Percentiles rank a stretch among this genome's conserved stretches.
phyloP scores from a whole-genome alignment of 208 protist species.

The Zelonia costaricensis region DNA sequence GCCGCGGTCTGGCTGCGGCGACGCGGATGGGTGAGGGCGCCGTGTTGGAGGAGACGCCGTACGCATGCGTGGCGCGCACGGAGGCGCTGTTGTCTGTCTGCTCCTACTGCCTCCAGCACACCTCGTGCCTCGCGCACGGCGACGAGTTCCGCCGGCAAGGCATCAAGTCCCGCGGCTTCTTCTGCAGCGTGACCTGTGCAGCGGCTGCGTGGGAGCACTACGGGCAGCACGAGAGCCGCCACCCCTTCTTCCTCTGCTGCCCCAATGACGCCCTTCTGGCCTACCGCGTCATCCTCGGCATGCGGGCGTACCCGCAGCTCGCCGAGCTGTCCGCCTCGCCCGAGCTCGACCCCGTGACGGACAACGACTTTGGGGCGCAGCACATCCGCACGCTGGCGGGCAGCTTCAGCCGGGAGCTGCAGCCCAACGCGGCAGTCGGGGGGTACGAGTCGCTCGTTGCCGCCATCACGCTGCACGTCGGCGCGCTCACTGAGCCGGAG shows the following conservation, averaged over 20 bases:
- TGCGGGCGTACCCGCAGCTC: constrained; percentile 29
- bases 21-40: constrained; percentile 41
- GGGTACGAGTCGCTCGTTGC: constrained; percentile 74
- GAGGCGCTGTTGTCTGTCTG: constrained; percentile 76
- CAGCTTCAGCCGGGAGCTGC: constrained; percentile 62
- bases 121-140: constrained; percentile 65
- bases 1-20: constrained; percentile 42
- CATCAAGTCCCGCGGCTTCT: constrained; percentile 79
- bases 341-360: constrained; percentile 34
- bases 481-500: constrained; percentile 48
- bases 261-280: constrained; percentile 84
- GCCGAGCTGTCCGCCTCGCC: constrained; percentile 26
- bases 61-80: constrained; percentile 55
- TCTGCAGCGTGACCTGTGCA: constrained; percentile 76
- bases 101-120: constrained; percentile 80
- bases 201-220: constrained; percentile 67
- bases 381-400: constrained; percentile 55
- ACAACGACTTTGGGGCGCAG: constrained; percentile 36
- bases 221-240: constrained; percentile 59
- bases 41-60: constrained; percentile 69
- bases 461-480: constrained; percentile 61
- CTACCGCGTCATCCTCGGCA: constrained; percentile 51
- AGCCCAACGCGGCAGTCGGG: constrained; percentile 49
- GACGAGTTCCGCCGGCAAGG: constrained; percentile 49
- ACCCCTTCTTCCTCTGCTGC: constrained; percentile 84